A percentile compares a stretch with the other conserved stretches of the same genome.
Evolutionary conservation across 2,329 filamentous ascomycete genomes (phyloP).

Genomic region (Gnomoniopsis sp.): DNA sequence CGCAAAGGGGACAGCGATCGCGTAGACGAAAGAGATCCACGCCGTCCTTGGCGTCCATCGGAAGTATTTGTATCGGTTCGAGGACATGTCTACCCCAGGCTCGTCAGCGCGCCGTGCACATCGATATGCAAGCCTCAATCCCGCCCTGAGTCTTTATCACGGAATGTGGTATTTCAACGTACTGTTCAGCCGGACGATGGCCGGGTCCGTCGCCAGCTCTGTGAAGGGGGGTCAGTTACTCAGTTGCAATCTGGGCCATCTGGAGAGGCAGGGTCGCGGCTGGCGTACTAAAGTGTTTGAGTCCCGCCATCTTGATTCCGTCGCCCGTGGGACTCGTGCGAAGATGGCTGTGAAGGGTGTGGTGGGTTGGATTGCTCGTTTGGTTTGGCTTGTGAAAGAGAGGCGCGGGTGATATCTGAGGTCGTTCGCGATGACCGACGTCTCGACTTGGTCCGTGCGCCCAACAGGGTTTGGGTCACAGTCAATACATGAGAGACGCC

Average conservation of each 20-base stretch:
- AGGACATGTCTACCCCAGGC: slow-evolving; percentile 67
- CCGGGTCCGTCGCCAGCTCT: slow-evolving; percentile 47
- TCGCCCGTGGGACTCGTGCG: slow-evolving; percentile 20
- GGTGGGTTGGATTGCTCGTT: background rate
- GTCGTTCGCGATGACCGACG: background rate
- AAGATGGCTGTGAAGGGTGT: slow-evolving; percentile 1
- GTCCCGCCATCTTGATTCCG: slow-evolving; percentile 38
- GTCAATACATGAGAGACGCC: background rate
- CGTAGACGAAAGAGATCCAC: slow-evolving; percentile 74
- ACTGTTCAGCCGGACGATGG: slow-evolving; percentile 43
- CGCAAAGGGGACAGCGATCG: slow-evolving; percentile 66
- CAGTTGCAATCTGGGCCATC: slow-evolving; percentile 12
- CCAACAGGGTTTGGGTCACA: background rate
- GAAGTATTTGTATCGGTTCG: slow-evolving; percentile 91
- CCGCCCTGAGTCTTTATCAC: background rate
- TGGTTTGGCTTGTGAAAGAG: background rate
- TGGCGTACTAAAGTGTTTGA: slow-evolving; percentile 40
- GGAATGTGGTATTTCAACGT: slow-evolving; percentile 25
- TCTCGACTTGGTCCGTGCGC: background rate
- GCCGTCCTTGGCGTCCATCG: slow-evolving; percentile 85
- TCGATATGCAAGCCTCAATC: background rate
- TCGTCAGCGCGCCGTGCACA: background rate
- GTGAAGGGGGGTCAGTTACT: slow-evolving; percentile 27
- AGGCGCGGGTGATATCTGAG: background rate
- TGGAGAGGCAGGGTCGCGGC: background rate